Conservation (phyloP, 495 filamentous ascomycete genomes). For the Penicillium paradoxum region DNA sequence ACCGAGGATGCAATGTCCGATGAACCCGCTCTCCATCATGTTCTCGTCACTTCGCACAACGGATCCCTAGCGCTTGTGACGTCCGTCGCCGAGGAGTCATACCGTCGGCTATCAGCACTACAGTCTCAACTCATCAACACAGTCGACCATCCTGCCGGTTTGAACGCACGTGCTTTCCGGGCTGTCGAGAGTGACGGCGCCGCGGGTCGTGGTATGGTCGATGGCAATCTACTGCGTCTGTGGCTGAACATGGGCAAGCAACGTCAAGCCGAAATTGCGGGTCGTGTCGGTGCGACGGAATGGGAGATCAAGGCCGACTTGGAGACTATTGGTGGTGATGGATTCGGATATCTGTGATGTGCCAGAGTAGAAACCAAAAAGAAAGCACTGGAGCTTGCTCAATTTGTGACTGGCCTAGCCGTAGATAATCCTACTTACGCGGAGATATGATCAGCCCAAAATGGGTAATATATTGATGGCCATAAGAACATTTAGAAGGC, state of each 20-base stretch:
- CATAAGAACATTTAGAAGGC: constrained; percentile 3
- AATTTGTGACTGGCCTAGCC: too few relatives aligned
- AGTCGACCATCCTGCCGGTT: constrained; percentile 67
- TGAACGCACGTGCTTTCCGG: constrained; percentile 79
- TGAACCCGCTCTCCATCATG: constrained; percentile 40
- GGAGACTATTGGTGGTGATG: constrained; percentile 56
- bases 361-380: too few relatives aligned
- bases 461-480: constrained; percentile 3
- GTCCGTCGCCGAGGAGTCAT: constrained; percentile 70
- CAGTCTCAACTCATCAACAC: constrained; percentile 71
- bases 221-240: constrained; percentile 54
- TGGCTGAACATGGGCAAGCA: constrained; percentile 68
- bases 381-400: too few relatives aligned
- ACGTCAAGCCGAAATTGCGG: constrained; percentile 63
- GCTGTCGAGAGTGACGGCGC: constrained; percentile 46
- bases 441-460: background rate
- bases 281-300: constrained; percentile 54
- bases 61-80: constrained; percentile 74
- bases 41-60: constrained; percentile 65
- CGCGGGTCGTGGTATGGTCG: constrained; percentile 55
- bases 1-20: constrained; percentile 40
- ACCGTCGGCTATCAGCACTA: constrained; percentile 78
- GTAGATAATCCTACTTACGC: too few relatives aligned
- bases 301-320: constrained; percentile 57
- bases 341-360: constrained; percentile 47